Percentiles rank a stretch among this genome's conserved stretches.
These are phyloP conservation scores for Austroboletus olivaceoglutinosus DNA, from an alignment of 1,284 basidiomycete genomes.

Conservation along the genomic window DNA sequence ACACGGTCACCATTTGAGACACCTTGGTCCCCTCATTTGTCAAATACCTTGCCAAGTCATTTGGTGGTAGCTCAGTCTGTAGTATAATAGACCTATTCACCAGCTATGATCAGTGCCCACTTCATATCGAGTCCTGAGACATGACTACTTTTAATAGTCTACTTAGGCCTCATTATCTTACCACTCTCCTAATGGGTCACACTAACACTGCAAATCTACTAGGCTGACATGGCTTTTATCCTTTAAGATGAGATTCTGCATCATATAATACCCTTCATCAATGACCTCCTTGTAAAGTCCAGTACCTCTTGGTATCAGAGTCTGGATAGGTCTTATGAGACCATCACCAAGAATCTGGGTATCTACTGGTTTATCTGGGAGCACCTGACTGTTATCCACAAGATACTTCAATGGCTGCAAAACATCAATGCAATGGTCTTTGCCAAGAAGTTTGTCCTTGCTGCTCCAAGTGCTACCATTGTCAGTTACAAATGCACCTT, in stretches of 20 bases:
- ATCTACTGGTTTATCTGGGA: not conserved
- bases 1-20: conserved; percentile 27
- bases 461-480: not conserved
- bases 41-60: conserved; percentile 14
- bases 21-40: conserved; percentile 9
- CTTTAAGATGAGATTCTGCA: no score
- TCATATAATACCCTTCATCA: not conserved
- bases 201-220: not conserved
- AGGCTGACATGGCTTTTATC: not conserved
- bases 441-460: not conserved
- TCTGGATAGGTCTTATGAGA: not conserved
- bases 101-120: conserved; percentile 6
- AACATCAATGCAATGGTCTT: not conserved
- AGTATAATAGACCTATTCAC: conserved; percentile 13
- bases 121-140: conserved; percentile 5
- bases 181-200: conserved; percentile 14
- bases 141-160: conserved; percentile 17
- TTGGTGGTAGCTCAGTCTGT: conserved; percentile 4
- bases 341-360: not conserved
- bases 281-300: not conserved
- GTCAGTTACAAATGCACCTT: not conserved
- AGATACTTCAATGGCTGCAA: not conserved
- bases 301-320: not conserved
- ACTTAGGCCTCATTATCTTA: conserved; percentile 5
- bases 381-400: not conserved